Evolutionary conservation across 371 early-diverging fungal species (phyloP).

Genomic region (Mortierella sp.): DNA sequence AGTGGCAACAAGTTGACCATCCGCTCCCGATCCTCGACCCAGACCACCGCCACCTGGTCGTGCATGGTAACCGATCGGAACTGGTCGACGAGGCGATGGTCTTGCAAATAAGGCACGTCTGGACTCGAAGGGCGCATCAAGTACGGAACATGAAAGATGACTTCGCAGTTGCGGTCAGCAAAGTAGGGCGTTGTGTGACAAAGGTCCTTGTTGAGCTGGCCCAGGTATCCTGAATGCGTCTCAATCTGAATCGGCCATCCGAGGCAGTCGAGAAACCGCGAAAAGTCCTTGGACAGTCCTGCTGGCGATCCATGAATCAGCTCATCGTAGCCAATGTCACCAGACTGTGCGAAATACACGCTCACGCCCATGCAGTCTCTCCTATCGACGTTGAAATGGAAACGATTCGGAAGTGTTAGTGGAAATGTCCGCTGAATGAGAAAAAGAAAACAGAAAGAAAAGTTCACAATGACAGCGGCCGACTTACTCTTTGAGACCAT

Average conservation of each 20-base stretch:
- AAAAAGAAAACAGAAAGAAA: neutral
- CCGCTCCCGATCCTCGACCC: slow-evolving; percentile 54
- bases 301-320: slow-evolving; percentile 66
- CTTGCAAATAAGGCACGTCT: slow-evolving; percentile 19
- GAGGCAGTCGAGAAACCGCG: slow-evolving; percentile 76
- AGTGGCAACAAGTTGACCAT: slow-evolving; percentile 42
- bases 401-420: neutral
- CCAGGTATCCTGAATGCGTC: slow-evolving; percentile 75
- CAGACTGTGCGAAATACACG: slow-evolving; percentile 73
- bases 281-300: slow-evolving; percentile 71
- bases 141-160: slow-evolving; percentile 81
- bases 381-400: slow-evolving; percentile 55
- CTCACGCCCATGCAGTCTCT: slow-evolving; percentile 80
- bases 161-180: slow-evolving; percentile 76
- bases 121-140: slow-evolving; percentile 50
- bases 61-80: slow-evolving; percentile 40
- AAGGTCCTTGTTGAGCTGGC: slow-evolving; percentile 65
- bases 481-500: slow-evolving; percentile 76
- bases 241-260: slow-evolving; percentile 79
- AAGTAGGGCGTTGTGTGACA: slow-evolving; percentile 80
- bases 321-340: slow-evolving; percentile 63
- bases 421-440: neutral
- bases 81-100: slow-evolving; percentile 43
- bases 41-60: slow-evolving; percentile 50
- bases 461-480: neutral